These are phyloP conservation scores for Dimocarpus longan DNA, from an alignment of 345 rosid species.

Conservation along the genomic window DNA sequence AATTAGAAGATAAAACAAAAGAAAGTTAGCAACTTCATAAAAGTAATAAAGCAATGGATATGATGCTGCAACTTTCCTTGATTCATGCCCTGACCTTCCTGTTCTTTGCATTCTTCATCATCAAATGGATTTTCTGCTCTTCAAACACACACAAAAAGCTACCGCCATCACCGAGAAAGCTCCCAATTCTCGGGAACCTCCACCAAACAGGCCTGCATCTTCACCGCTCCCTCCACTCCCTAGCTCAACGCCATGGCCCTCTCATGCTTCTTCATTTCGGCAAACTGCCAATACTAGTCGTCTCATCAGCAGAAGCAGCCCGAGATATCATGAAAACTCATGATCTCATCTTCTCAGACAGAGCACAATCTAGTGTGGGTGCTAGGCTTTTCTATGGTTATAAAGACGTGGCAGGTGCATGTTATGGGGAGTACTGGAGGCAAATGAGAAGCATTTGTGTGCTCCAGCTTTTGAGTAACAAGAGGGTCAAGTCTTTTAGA, in stretches of 20 bases:
- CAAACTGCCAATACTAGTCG: not conserved
- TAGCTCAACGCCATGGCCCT: constrained; percentile 19
- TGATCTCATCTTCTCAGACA: constrained; percentile 16
- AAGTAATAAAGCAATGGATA: not conserved
- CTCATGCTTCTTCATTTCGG: constrained; percentile 25
- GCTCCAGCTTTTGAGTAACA: constrained; percentile 21
- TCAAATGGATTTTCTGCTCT: constrained; percentile 8
- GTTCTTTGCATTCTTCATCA: not conserved
- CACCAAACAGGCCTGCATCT: constrained; percentile 13
- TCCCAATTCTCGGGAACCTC: constrained; percentile 28
- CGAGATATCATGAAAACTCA: constrained; percentile 20
- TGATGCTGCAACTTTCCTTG: not conserved
- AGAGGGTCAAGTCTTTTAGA: constrained; percentile 9
- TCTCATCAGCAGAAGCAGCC: constrained; percentile 19
- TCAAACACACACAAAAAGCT: not conserved
- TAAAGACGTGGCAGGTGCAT: constrained; percentile 6
- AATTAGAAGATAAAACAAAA: not conserved
- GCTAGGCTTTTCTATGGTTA: constrained; percentile 3
- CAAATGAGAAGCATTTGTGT: constrained; percentile 21
- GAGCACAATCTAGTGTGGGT: not conserved
- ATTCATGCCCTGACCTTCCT: not conserved
- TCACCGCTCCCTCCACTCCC: constrained; percentile 19
- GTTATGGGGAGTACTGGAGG: constrained; percentile 23
- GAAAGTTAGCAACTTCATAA: not conserved
- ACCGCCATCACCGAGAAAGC: constrained; percentile 25